Evolutionary conservation across 1,284 basidiomycete species (phyloP), one percentile per base, ranked within the genome.

Genomic region (Peniophora sp.): DNA sequence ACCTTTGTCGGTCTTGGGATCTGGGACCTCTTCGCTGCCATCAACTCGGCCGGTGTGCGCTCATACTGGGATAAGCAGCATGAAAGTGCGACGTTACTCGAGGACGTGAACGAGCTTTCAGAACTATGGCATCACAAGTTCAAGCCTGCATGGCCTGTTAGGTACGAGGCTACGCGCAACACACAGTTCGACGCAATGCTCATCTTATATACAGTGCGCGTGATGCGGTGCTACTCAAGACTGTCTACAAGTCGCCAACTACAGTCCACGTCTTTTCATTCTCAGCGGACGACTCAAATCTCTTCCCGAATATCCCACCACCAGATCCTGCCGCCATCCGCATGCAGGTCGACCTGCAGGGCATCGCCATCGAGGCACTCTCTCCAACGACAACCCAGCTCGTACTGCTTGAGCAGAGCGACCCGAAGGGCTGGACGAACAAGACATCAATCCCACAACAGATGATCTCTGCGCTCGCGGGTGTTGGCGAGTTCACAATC

Each of bases 221-320:
- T 51, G 96, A 99, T 63, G 79, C 87, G 9, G 86, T 97, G 39
- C 78, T 96, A 23, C 79, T 99, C 6, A 92, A 92, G 65, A 99
- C 97, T 0, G 89, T 95, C 1, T 99, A 99, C 76, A 98, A 97
- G 69, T 97, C 95, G 0, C 93, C 94, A 0, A 89, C 85, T 0
- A 92, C 94, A 0, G 89, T 97, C 10, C 97, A 99, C 63, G 84
- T 97, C 32, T 98, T 99, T 65, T 86, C 90, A 1, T 98, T 98
- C 68, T 97, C 96, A 2, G 89, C 86, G 0, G 92, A 97, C 61
- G 92, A 97, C 61, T 79, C 81, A 50, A 83, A 86, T 49, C 75
- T 96, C 14, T 97, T 97, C 67, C 86, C 92, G 0, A 77, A 77
- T 46, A 82, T 92, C 52, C 89, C 91, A 11, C 75, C 83, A 0